Conservation (phyloP, 2,329 filamentous ascomycete genomes). For the Podosphaera aphanis region DNA sequence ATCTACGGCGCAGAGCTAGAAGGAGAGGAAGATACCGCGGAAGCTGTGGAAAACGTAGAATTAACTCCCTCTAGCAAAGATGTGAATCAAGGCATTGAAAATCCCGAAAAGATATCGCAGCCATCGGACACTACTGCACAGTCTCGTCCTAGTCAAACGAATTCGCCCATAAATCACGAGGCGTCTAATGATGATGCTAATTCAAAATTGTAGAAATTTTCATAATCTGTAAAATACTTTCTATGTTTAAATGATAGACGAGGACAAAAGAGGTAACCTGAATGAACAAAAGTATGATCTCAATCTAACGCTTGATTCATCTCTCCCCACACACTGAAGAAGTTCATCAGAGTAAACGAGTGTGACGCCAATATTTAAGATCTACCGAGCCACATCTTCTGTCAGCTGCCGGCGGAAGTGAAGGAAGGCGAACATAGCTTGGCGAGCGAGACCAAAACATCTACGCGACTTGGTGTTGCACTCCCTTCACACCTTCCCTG, state of each 20-base stretch:
- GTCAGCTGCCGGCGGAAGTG: not conserved
- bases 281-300: not conserved
- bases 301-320: not conserved
- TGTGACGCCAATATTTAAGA: not conserved
- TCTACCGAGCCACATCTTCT: not conserved
- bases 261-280: not conserved
- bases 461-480: not conserved
- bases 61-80: not conserved
- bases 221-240: not conserved
- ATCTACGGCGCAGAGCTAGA: conserved; percentile 76
- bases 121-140: not conserved
- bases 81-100: not conserved
- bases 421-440: not conserved
- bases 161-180: not conserved
- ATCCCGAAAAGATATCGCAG: not conserved
- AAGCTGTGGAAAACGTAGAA: not conserved
- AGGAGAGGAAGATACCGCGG: conserved; percentile 40
- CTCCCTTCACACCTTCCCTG: not conserved
- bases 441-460: not conserved
- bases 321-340: not conserved
- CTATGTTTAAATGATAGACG: not conserved
- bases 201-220: not conserved
- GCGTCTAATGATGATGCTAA: not conserved
- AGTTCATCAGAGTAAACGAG: not conserved
- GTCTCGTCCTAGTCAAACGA: not conserved